Percentiles rank a stretch among this genome's conserved stretches.
Evolutionary conservation across 345 rosid species (phyloP).

Genomic region (Orychophragmus violaceus): DNA sequence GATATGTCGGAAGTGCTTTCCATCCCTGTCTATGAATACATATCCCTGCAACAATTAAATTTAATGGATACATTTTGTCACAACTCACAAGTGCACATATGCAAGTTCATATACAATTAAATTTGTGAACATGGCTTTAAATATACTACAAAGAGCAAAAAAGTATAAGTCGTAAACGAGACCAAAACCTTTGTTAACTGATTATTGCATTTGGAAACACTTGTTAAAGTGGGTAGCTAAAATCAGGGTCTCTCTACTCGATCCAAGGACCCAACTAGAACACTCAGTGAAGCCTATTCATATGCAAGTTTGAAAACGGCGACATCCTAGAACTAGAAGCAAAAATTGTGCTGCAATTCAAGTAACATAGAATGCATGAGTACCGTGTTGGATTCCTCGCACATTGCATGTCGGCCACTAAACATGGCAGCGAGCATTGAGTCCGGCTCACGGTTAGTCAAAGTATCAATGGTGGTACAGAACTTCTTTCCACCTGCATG

Average conservation of each 20-base stretch:
- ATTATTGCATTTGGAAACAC: background rate
- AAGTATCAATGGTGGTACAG: conserved; percentile 67
- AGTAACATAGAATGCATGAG: background rate
- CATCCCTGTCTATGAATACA: conserved; percentile 85
- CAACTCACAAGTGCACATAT: background rate
- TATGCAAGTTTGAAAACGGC: background rate
- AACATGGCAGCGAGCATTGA: conserved; percentile 96
- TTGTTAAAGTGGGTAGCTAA: background rate
- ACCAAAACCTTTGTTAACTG: background rate
- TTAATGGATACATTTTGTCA: background rate
- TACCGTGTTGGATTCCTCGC: conserved; percentile 56
- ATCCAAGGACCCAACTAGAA: background rate
- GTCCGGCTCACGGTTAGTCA: conserved; percentile 82
- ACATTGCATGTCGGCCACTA: conserved; percentile 70
- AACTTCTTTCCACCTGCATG: conserved; percentile 77
- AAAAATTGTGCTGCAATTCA: background rate
- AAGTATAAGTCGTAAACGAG: background rate
- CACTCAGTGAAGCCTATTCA: conserved; percentile 5
- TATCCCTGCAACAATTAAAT: conserved; percentile 52
- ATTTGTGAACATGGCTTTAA: too few species aligned
- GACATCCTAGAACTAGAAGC: background rate
- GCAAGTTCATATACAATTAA: background rate
- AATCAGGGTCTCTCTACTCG: background rate
- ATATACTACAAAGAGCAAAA: background rate
- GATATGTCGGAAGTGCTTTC: conserved; percentile 77